Percentiles rank a stretch among this genome's conserved stretches.
phyloP scores from a whole-genome alignment of 2,329 filamentous ascomycete genomes.

The Endocalyx cinctus region DNA sequence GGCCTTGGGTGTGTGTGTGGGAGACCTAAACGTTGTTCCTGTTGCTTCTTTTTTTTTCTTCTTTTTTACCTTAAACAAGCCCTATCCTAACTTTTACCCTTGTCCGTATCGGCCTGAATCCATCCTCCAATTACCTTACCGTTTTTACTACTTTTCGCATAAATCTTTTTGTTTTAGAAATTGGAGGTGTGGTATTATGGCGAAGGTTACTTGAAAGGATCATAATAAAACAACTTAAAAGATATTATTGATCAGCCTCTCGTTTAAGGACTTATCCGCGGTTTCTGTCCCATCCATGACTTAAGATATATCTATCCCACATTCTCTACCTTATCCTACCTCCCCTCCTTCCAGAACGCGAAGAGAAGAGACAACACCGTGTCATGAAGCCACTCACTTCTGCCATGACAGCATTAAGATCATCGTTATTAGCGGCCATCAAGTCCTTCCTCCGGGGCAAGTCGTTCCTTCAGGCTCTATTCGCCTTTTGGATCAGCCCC shows the following conservation, averaged over 20 bases:
- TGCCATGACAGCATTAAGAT: constrained; percentile 54
- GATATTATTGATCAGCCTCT: constrained; percentile 15
- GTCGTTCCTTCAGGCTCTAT: constrained; percentile 52
- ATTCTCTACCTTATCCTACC: too few species aligned
- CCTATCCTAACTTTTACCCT: too few species aligned
- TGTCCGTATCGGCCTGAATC: constrained; percentile 10
- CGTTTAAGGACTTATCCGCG: constrained; percentile 11
- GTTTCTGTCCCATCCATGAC: constrained; percentile 21
- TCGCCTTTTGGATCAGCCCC: constrained; percentile 50
- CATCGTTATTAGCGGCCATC: constrained; percentile 50
- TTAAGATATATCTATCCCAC: constrained; percentile 18
- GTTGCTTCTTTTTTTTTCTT: too few species aligned
- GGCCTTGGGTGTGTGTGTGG: constrained; percentile 15
- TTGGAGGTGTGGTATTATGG: too few species aligned
- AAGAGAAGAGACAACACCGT: too few species aligned
- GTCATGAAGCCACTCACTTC: constrained; percentile 48
- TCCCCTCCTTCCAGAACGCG: too few species aligned
- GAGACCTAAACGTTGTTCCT: too few species aligned
- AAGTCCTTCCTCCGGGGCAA: constrained; percentile 56
- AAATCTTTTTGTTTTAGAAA: too few species aligned
- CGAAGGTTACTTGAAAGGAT: constrained; percentile 20
- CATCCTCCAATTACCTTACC: constrained; percentile 15
- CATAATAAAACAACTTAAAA: constrained; percentile 15
- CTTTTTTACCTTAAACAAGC: too few species aligned
- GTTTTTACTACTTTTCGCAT: constrained; percentile 11